Evolutionary conservation across 805 yeast species (phyloP), one percentile per base, ranked within the genome.

Genomic region (Myxozyma neglecta): DNA sequence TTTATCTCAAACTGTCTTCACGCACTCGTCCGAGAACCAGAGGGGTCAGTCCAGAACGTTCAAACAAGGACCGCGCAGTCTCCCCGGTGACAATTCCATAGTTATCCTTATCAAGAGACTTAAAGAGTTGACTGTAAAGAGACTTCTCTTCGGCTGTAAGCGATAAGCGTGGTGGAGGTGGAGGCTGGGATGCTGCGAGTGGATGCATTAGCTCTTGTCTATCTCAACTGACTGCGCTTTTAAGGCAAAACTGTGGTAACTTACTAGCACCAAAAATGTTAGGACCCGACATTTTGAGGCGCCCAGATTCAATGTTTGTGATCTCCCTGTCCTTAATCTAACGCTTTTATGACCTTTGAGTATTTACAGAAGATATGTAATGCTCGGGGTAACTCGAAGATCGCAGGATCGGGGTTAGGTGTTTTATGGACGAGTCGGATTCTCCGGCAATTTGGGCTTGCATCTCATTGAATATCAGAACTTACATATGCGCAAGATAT

Each of bases 1-100:
- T 32, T 29, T 8, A 39, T 29, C 16, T 24, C 10, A 32, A 29
- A 4, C 14, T 34, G 11, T 39, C 13, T 16, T 8, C 11, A 39
- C 65, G 14, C 46, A 63, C 68, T 43, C 91, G 94, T 9, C 97
- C 96, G 40, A 94, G 79, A 36, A 83, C 77, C 16, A 85, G 79
- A 3, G 96, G 87, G 6, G 94, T 85, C 52, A 94, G 80, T 1
- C 96, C 96, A 2, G 96, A 86, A 61, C 88, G 88, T 69, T 91
- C 96, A 66, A 94, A 85, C 6, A 96, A 79, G 11, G 90, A 81
- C 67, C 94, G 84, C 11, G 96, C 89, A 44, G 86, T 85, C 43
- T 88, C 92, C 40, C 99, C 99, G 3, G 97, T 88, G 60, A 93
- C 88, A 36, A 87, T 80, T 5, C 97, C 97, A 49, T 87, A 76